These are phyloP conservation scores for Coccomyxa sp. DNA, from an alignment of 139 green algal genomes.

Conservation along the genomic window DNA sequence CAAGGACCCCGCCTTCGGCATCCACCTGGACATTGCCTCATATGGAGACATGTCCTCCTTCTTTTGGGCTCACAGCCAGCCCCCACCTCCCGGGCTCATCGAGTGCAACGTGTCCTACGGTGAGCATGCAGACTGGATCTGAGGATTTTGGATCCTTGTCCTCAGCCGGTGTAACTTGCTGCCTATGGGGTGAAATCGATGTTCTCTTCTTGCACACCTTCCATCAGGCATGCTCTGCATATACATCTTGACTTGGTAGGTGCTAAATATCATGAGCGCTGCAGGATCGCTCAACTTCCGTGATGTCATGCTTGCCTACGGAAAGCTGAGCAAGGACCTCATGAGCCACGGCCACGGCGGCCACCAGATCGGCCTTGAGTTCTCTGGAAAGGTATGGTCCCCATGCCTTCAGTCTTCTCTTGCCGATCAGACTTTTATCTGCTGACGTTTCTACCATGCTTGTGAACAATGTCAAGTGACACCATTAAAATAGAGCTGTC, in stretches of 20 bases:
- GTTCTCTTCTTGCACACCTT: no score
- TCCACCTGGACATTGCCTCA: neutral
- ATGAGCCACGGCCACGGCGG: neutral
- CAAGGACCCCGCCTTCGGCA: neutral
- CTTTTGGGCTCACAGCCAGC: neutral
- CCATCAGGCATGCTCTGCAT: no score
- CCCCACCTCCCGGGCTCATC: neutral
- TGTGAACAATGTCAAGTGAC: neutral
- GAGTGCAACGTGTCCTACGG: neutral
- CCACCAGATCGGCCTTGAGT: slow-evolving; percentile 2
- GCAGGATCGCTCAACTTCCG: slow-evolving; percentile 5
- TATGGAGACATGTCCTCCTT: slow-evolving; percentile 2
- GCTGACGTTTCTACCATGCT: neutral
- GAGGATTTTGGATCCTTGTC: no score
- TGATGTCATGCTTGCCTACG: slow-evolving; percentile 8
- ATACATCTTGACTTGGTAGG: no score
- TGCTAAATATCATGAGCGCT: no score
- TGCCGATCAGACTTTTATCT: neutral
- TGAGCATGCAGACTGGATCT: neutral
- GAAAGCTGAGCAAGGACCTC: slow-evolving; percentile 2
- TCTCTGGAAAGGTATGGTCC: slow-evolving; percentile 2
- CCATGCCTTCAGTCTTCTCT: neutral
- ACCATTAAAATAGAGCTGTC: neutral
- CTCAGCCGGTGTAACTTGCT: no score
- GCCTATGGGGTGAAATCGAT: no score